A percentile compares a stretch with the other conserved stretches of the same genome.
Evolutionary conservation across 2,329 filamentous ascomycete species (phyloP).

Genomic region (Colletotrichum noveboracense): DNA sequence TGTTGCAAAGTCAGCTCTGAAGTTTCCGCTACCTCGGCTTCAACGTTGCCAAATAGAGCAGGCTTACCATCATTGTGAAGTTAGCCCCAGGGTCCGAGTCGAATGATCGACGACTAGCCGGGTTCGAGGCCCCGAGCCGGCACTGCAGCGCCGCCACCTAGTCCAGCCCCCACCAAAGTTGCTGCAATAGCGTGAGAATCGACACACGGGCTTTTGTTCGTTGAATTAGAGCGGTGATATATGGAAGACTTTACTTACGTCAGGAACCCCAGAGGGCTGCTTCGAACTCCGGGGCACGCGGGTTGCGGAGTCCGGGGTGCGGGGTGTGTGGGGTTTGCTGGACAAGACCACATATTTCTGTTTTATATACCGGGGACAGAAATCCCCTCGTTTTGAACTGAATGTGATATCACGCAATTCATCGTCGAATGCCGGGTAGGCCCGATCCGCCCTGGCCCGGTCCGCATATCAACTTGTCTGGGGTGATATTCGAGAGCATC

Average conservation of each 20-base stretch:
- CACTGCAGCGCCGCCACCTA: not conserved
- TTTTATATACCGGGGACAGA: not conserved
- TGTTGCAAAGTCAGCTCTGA: fast-evolving
- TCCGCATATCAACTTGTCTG: not conserved
- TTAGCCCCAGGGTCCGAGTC: not conserved
- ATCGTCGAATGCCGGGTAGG: not conserved
- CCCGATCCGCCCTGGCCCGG: not conserved
- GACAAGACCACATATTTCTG: not conserved
- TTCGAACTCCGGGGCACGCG: not conserved
- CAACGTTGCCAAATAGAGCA: not conserved
- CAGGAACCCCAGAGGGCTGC: not conserved
- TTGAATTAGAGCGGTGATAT: not conserved
- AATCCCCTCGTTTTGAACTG: not conserved
- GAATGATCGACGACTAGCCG: not conserved
- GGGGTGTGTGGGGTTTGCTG: not conserved
- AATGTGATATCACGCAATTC: not conserved
- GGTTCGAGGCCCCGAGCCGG: not conserved
- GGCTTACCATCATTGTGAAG: not conserved
- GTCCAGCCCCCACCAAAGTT: not conserved
- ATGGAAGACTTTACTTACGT: fast-evolving
- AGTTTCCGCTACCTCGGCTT: not conserved
- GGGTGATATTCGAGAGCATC: not conserved
- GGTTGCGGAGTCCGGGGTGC: not conserved
- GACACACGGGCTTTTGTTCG: not conserved
- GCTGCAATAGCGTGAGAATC: not conserved